Conservation (phyloP, 1,284 basidiomycete species). For the Coriolopsis trogii region DNA sequence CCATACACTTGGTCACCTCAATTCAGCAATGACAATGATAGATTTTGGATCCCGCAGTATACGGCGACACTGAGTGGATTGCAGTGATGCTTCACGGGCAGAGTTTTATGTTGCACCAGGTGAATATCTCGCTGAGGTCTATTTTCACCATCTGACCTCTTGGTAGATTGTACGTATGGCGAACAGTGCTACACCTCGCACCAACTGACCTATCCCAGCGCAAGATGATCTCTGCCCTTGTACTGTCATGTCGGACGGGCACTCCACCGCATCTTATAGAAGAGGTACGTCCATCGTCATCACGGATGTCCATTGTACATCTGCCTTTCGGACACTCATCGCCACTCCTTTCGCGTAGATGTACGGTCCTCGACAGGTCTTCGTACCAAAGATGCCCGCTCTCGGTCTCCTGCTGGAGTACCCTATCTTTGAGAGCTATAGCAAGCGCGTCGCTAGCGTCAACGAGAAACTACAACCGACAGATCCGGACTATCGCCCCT, state of each 20-base stretch:
- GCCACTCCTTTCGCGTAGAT: conserved; percentile 32
- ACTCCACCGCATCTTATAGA: conserved; percentile 77
- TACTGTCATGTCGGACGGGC: conserved; percentile 77
- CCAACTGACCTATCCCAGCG: conserved; percentile 57
- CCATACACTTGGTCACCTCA: not conserved
- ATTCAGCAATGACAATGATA: conserved; percentile 31
- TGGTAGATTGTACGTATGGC: conserved; percentile 33
- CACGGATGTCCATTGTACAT: too few species aligned
- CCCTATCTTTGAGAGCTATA: conserved; percentile 87
- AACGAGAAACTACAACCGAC: conserved; percentile 60
- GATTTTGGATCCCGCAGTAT: conserved; percentile 80
- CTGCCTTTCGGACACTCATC: too few species aligned
- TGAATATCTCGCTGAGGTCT: conserved; percentile 31
- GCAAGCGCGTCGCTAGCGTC: conserved; percentile 57
- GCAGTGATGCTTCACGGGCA: conserved; percentile 94
- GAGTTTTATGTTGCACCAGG: conserved; percentile 99
- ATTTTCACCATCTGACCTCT: not conserved
- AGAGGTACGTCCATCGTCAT: conserved; percentile 49
- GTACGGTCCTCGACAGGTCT: conserved; percentile 76
- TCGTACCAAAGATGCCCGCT: conserved; percentile 96
- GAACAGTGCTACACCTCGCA: not conserved
- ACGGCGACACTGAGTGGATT: conserved; percentile 95
- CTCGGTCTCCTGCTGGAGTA: conserved; percentile 94
- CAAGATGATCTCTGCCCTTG: conserved; percentile 94
- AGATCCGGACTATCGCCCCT: conserved; percentile 60